Percentiles rank a stretch among this genome's conserved stretches.
phyloP scores from a whole-genome alignment of 164 flowering plant genomes.

The Hamamelis virginiana region DNA sequence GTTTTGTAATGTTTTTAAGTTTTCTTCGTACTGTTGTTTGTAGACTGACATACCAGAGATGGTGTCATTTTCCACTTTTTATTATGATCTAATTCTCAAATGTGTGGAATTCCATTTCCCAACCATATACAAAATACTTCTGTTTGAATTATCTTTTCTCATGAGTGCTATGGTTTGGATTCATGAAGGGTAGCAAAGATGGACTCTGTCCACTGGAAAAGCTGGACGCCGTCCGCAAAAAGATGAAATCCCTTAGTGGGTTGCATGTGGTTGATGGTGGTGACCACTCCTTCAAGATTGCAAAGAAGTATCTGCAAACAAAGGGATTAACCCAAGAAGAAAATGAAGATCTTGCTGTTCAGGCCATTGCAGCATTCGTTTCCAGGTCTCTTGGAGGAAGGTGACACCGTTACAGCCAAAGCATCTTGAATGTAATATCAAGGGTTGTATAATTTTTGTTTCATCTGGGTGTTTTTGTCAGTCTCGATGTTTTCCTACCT shows the following conservation, averaged over 20 bases:
- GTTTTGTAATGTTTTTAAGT: not conserved
- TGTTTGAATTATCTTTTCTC: not conserved
- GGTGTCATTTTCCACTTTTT: too few relatives aligned
- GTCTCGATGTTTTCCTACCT: not conserved
- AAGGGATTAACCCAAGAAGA: slow-evolving; percentile 56
- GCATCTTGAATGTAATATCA: not conserved
- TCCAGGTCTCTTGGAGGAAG: slow-evolving; percentile 22
- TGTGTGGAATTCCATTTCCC: too few relatives aligned
- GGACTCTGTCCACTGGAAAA: slow-evolving; percentile 74
- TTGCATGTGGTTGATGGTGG: slow-evolving; percentile 83
- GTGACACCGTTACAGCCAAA: slow-evolving; percentile 4
- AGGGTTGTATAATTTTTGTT: not conserved
- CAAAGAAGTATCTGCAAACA: slow-evolving; percentile 55
- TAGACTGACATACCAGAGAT: too few relatives aligned
- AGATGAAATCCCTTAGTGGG: slow-evolving; percentile 51
- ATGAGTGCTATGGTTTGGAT: not conserved
- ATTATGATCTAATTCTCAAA: too few relatives aligned
- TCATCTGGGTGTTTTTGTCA: not conserved
- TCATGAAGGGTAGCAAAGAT: slow-evolving; percentile 83
- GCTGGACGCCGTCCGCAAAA: slow-evolving; percentile 56
- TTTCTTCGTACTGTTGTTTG: not conserved
- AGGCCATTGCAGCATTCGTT: slow-evolving; percentile 56
- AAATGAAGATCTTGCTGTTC: slow-evolving; percentile 64
- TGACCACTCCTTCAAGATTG: slow-evolving; percentile 87
- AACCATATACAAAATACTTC: not conserved